Percentiles rank a stretch among this genome's conserved stretches.
phyloP scores from a whole-genome alignment of 306 rosid genomes.

The Quillaja saponaria region DNA sequence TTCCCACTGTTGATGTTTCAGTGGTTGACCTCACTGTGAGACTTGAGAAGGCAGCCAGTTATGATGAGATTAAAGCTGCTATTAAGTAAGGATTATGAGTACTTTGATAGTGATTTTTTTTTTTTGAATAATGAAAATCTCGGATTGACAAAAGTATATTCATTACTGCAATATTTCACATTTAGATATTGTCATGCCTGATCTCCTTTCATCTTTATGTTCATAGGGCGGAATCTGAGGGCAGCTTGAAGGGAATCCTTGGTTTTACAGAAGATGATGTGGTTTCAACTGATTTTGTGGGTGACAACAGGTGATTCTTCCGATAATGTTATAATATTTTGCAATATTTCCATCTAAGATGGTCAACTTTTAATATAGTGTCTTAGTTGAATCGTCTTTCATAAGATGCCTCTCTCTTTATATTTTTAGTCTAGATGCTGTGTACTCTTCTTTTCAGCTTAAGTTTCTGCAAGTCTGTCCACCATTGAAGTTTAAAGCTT shows the following conservation, averaged over 20 bases:
- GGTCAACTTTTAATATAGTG: background rate
- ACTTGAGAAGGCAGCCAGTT: constrained; percentile 65
- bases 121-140: background rate
- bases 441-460: background rate
- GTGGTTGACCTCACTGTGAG: constrained; percentile 95
- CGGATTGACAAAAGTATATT: background rate
- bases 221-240: constrained; percentile 71
- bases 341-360: background rate
- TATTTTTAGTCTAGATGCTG: background rate
- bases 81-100: constrained; percentile 54
- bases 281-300: constrained; percentile 74
- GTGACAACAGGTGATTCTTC: constrained; percentile 66
- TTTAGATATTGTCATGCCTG: background rate
- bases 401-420: background rate
- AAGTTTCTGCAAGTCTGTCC: background rate
- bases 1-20: constrained; percentile 89
- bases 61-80: constrained; percentile 76
- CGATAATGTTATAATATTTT: background rate
- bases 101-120: background rate
- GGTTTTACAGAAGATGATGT: constrained; percentile 86
- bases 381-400: background rate
- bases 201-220: constrained; percentile 1
- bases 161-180: background rate
- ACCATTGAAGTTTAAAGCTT: constrained; percentile 6
- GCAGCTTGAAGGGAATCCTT: constrained; percentile 68